Base-by-base conservation (phyloP, 2,329 filamentous ascomycete species). In the Aspergillus caelatus region DNA sequence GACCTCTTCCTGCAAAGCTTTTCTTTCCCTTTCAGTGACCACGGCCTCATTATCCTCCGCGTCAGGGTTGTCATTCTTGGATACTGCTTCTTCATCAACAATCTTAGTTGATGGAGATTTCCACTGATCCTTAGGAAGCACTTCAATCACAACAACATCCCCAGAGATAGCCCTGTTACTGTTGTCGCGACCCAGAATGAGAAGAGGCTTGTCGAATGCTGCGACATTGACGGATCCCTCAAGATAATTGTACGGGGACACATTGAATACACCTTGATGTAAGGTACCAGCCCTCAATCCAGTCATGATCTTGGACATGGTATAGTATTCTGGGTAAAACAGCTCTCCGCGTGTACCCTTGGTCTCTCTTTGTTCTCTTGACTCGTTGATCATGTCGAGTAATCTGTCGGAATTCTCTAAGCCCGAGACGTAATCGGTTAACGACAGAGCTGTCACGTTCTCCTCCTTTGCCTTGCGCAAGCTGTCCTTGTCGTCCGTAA, bases 241-340 rank as follows among this genome's bases (percentile, higher is more conserved):
- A 12, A 99, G 84, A 72, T 98, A 99, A 81, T 99, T 99, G 84
- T 98, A 99, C 0, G 93, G 92, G 9, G 95, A 98, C 32, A 98
- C 93, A 74, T 94, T 97, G 82, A 97, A 99, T 28, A 92, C 89
- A 8, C 95, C 95, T 79, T 99, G 94, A 76, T 99, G 95, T 71
- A 99, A 82, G 60, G 93, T 88, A 5, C 94, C 93, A 58, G 88
- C 89, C 81, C 96, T 96, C 61, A 97, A 86, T 0, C 94, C 94
- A 6, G 95, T 99, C 86, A 94, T 93, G 87, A 98, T 91, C 78
- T 90, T 96, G 6, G 94, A 97, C 76, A 95, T 84, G 10, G 90
- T 92, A 70, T 89, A 91, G 75, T 98, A 94, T 74, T 98, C 95
- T 0, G 92, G 89, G 72, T 98, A 99, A 59, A 98, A 85, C 63